Evolutionary conservation across 345 rosid species (phyloP).

Genomic region (Durio zibethinus): DNA sequence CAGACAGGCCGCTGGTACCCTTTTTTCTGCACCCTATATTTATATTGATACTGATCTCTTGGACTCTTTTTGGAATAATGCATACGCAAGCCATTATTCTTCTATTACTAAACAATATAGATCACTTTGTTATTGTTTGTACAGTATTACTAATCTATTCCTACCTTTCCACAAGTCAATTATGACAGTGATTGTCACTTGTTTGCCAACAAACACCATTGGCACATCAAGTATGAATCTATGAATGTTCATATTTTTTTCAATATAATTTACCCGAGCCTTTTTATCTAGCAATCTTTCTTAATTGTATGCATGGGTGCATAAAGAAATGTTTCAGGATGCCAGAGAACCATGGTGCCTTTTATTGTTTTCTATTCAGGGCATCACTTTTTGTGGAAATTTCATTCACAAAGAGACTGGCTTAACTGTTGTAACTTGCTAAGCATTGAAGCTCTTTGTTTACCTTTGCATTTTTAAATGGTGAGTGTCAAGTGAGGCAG

Average conservation of each 20-base stretch:
- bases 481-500: not conserved
- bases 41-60: not conserved
- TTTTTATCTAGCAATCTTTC: not conserved
- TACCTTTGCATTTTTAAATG: not conserved
- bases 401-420: not conserved
- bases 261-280: not conserved
- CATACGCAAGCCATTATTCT: not conserved
- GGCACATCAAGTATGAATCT: not conserved
- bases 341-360: not conserved
- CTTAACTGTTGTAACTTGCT: not conserved
- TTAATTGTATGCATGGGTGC: not conserved
- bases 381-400: not conserved
- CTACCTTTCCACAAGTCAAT: not conserved
- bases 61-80: not conserved
- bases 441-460: not conserved
- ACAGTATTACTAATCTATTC: not conserved
- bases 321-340: not conserved
- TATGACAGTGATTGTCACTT: not conserved
- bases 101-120: not conserved
- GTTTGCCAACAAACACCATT: not conserved
- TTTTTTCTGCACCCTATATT: not conserved
- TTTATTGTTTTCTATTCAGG: not conserved
- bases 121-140: not conserved
- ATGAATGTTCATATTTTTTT: not conserved
- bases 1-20: slow-evolving; percentile 42